Evolutionary conservation across 306 rosid genomes (phyloP), one percentile per base, ranked within the genome.

Genomic region (Dryas alaskensis): DNA sequence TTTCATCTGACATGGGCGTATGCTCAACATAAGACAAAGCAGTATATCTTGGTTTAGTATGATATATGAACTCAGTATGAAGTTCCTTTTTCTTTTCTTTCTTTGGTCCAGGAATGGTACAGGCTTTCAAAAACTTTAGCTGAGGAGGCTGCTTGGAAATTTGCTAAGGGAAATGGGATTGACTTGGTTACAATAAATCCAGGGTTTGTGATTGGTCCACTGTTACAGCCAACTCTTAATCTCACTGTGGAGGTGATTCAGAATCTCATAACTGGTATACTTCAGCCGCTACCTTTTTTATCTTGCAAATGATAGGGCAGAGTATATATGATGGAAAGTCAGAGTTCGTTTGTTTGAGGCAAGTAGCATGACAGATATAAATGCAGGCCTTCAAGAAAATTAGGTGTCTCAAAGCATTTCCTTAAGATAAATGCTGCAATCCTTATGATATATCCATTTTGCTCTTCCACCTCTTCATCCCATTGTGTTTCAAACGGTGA

Each of bases 111-210:
- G 83, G 2, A 11, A 5, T 75, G 75, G 79, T 74, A 69, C 17
- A 0, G 12, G 12, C 71, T 74, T 53, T 70, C 80, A 27, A 80
- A 80, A 45, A 76, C 74, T 3, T 70, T 80, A 19, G 84, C 84
- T 17, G 78, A 80, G 65, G 77, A 80, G 5, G 80, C 74, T 53
- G 81, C 84, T 22, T 75, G 77, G 78, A 71, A n/a, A 46, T 80
- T 75, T 31, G 74, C 68, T 2, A 49, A 75, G 19, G 84, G 60
- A 8, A 80, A 70, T 31, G 68, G 61, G 5, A 69, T 80, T 45
- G 80, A 74, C 50, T n/a, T 80, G 22, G 72, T 74, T 3, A 22
- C 79, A 2, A 67, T 74, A 4, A 69, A 80, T 46, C 83, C 83
- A 8, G 71, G 71, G 12, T 22, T 69, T 27, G 83, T 73, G 47